Conservation (phyloP, 1,139 yeast genomes). For the Suhomyces ambrosiae region DNA sequence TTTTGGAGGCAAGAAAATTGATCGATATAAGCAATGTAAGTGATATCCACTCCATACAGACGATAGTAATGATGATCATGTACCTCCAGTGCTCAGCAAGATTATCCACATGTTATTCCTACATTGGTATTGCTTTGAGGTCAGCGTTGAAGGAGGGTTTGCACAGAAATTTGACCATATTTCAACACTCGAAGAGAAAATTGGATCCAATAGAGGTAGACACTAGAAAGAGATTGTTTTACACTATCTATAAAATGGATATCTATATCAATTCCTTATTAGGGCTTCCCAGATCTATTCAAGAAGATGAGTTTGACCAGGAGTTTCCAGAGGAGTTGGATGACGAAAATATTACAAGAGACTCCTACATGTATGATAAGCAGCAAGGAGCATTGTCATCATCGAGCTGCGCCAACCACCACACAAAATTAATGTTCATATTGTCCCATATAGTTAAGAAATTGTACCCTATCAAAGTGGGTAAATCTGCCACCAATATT, state of each 20-base stretch:
- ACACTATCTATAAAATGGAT: slow-evolving; percentile 91
- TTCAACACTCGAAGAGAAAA: slow-evolving; percentile 48
- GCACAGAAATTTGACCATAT: slow-evolving; percentile 68
- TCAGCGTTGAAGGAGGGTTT: slow-evolving; percentile 86
- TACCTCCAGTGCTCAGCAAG: slow-evolving; percentile 90
- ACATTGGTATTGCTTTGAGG: slow-evolving; percentile 88
- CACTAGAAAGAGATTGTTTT: slow-evolving; percentile 80
- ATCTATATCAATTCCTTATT: slow-evolving; percentile 85
- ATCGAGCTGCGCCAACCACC: slow-evolving; percentile 82
- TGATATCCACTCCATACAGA: slow-evolving; percentile 58
- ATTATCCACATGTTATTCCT: slow-evolving; percentile 85
- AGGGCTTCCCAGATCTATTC: slow-evolving; percentile 78
- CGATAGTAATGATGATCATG: slow-evolving; percentile 70
- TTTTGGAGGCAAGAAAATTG: slow-evolving; percentile 76
- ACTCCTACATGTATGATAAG: slow-evolving; percentile 43
- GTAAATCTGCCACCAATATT: slow-evolving; percentile 21
- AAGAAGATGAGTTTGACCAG: slow-evolving; percentile 86
- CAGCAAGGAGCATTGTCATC: slow-evolving; percentile 60
- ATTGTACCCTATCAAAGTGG: slow-evolving; percentile 45
- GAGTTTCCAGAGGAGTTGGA: slow-evolving; percentile 82
- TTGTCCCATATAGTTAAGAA: slow-evolving; percentile 46
- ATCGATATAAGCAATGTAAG: slow-evolving; percentile 61
- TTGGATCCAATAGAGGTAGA: slow-evolving; percentile 85
- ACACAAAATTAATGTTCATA: slow-evolving; percentile 65
- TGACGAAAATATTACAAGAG: slow-evolving; percentile 81